Evolutionary conservation across 164 flowering plant genomes (phyloP).

Genomic region (Dillenia suffruticosa): DNA sequence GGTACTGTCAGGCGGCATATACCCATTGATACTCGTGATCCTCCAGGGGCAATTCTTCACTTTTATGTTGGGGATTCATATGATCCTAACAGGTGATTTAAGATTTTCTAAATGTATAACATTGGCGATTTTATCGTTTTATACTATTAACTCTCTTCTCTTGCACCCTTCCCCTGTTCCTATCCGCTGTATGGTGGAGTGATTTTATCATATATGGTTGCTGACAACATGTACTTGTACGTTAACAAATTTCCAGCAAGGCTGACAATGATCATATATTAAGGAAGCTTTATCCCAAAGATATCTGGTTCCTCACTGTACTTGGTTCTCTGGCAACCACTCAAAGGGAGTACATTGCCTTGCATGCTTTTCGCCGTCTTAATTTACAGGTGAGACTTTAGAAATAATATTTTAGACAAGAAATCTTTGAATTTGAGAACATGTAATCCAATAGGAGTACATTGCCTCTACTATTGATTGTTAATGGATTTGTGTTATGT

Average conservation of each 20-base stretch:
- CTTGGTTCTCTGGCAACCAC: slow-evolving; percentile 97
- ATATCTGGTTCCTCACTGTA: slow-evolving; percentile 79
- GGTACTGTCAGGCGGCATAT: slow-evolving; percentile 84
- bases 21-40: slow-evolving; percentile 86
- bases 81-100: slow-evolving; percentile 59
- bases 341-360: slow-evolving; percentile 89
- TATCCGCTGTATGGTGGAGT: neutral
- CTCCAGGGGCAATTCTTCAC: slow-evolving; percentile 85
- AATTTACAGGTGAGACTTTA: slow-evolving; percentile 56
- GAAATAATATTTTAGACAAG: too few species aligned
- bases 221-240: too few species aligned
- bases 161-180: too few species aligned
- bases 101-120: neutral
- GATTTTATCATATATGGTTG: neutral
- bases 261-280: slow-evolving; percentile 66
- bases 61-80: slow-evolving; percentile 86
- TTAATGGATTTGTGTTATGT: slow-evolving; percentile 4
- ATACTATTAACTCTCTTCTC: neutral
- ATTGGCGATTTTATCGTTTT: neutral
- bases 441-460: neutral
- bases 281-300: slow-evolving; percentile 66
- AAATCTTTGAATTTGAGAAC: neutral
- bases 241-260: slow-evolving; percentile 36
- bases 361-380: slow-evolving; percentile 94
- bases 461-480: neutral